Evolutionary conservation across 2,329 filamentous ascomycete genomes (phyloP), one percentile per base, ranked within the genome.

Genomic region (Seiridium unicorne): DNA sequence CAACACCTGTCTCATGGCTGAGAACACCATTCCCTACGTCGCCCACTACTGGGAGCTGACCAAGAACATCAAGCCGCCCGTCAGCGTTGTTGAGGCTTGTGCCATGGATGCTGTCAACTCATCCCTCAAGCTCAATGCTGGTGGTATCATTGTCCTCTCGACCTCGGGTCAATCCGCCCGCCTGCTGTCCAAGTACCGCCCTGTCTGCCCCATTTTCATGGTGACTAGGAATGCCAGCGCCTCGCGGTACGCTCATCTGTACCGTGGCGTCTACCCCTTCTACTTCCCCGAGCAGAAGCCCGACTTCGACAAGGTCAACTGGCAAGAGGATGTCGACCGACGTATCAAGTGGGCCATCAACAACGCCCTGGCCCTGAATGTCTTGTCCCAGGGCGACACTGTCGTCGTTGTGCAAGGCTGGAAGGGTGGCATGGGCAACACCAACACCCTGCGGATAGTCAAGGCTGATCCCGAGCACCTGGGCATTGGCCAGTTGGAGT

Each of bases 161-260:
- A 99, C 95, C 58, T 96, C 93, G 68, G 95, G 95, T 74, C 91
- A 92, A 73, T 97, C 94, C 66, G 95, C 95, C 62, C 93, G 95
- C 72, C 89, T 98, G 64, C 84, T 98, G 68, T 96, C 94, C 82
- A 99, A 99, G 84, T 99, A 97, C 84, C 91, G 95, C 73, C 95
- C 95, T 56, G 93, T 98, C 65, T 98, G 94, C 87, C 95, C 95
- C 70, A 97, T 99, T 81, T 94, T 99, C 84, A 98, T 98, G 94
- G 91, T 99, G 65, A 97, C 94, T 66, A 90, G 95, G 71, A 97
- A 90, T 76, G 80, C 87, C 54, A 87, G 85, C 66, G 92, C 95
- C 57, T 90, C 93, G 62, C 86, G 95, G 79, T 98, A 95, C 79
- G 90, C 88, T 67, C 95, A 99, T 78, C 80, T 99, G 76, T 98